phyloP scores from a whole-genome alignment of 495 filamentous ascomycete genomes.

The Penicillium cosmopolitanum region DNA sequence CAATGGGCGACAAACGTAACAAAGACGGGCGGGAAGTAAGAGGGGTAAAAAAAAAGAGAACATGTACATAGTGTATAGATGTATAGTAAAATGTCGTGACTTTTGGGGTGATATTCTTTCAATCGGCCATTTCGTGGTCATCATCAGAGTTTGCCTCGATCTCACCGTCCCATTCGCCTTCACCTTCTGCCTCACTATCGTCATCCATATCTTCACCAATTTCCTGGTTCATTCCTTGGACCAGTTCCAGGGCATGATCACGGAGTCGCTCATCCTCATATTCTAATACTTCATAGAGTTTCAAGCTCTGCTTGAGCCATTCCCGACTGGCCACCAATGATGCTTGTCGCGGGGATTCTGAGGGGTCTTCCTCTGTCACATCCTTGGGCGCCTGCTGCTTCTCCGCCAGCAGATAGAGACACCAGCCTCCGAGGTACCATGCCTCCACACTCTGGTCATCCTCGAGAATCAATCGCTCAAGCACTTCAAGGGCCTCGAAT shows the following conservation, averaged over 20 bases:
- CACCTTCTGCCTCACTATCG: conserved; percentile 50
- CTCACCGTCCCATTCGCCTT: conserved; percentile 48
- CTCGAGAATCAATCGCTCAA: conserved; percentile 80
- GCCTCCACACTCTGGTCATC: conserved; percentile 93
- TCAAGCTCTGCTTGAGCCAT: conserved; percentile 56
- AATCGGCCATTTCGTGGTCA: conserved; percentile 55
- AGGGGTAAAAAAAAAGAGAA: conserved; percentile 17
- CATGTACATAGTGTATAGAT: conserved; percentile 23
- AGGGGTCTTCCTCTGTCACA: conserved; percentile 27
- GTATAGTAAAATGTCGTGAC: neutral
- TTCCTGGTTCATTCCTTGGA: conserved; percentile 58
- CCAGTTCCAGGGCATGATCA: conserved; percentile 59
- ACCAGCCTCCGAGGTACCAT: conserved; percentile 97
- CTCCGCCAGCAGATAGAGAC: conserved; percentile 75
- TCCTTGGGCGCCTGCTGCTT: conserved; percentile 57
- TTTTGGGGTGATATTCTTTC: conserved; percentile 29
- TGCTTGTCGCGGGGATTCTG: conserved; percentile 41
- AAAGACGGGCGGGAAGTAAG: neutral
- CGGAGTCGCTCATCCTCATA: conserved; percentile 59
- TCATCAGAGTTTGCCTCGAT: conserved; percentile 49
- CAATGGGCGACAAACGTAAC: conserved; percentile 18
- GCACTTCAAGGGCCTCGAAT: conserved; percentile 78
- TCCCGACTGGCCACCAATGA: conserved; percentile 52
- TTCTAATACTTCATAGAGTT: conserved; percentile 47
- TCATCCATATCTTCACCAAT: conserved; percentile 59